A percentile compares a stretch with the other conserved stretches of the same genome.
These are phyloP conservation scores for Pseudocercospora pini-densiflorae DNA, from an alignment of 2,329 filamentous ascomycete species.

Conservation along the genomic window DNA sequence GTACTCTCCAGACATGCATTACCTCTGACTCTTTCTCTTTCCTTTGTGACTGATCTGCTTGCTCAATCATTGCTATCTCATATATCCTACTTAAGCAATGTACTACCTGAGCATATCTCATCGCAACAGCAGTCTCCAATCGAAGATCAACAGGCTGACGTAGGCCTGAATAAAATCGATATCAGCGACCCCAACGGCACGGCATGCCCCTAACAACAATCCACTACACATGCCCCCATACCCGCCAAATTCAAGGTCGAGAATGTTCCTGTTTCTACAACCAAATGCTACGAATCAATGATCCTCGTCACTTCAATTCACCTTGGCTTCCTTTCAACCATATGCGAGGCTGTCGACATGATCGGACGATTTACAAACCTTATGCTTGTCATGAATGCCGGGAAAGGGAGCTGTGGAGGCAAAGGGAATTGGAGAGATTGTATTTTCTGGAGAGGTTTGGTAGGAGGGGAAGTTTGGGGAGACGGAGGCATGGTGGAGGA, in stretches of 20 bases:
- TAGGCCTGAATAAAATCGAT: too few species aligned
- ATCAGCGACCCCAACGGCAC: too few species aligned
- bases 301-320: conserved; percentile 18
- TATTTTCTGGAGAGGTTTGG: conserved; percentile 14
- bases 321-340: conserved; percentile 27
- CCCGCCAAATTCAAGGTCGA: conserved; percentile 29
- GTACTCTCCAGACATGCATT: neutral
- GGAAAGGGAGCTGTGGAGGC: conserved; percentile 9
- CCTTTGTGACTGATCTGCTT: neutral
- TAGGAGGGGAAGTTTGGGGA: neutral
- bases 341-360: conserved; percentile 23
- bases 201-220: conserved; percentile 33
- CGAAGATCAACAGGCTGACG: too few species aligned
- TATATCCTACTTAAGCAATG: neutral
- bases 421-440: conserved; percentile 15
- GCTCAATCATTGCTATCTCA: neutral
- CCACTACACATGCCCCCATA: conserved; percentile 33
- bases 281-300: conserved; percentile 30
- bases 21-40: neutral
- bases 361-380: conserved; percentile 14
- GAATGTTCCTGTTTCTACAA: conserved; percentile 32
- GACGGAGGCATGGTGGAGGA: neutral
- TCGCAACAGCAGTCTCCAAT: too few species aligned
- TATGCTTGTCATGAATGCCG: conserved; percentile 22
- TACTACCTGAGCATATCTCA: neutral